Percentiles rank a stretch among this genome's conserved stretches.
These are phyloP conservation scores for Pseudotsuga menziesii DNA, from an alignment of 75 land plant species.

Conservation along the genomic window DNA sequence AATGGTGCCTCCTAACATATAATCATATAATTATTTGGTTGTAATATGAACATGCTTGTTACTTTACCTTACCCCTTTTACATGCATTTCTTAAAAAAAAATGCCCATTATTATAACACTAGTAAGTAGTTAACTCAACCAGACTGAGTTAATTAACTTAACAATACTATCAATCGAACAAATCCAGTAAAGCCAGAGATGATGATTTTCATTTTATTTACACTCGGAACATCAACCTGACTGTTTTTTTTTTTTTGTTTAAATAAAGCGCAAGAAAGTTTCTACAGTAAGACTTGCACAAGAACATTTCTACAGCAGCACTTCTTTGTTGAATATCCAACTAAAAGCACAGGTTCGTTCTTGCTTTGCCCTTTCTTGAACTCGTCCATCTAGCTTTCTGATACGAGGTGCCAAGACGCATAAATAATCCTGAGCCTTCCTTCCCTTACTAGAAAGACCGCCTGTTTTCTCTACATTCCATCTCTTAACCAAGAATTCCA, in stretches of 20 bases:
- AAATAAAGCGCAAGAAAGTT: not conserved
- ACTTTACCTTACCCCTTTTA: no score
- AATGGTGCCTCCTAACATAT: no score
- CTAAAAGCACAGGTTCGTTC: slow-evolving; percentile 16
- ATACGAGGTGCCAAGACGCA: slow-evolving; percentile 31
- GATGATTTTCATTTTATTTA: not conserved
- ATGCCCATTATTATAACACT: no score
- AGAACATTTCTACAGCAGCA: not conserved
- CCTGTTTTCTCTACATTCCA: slow-evolving; percentile 43
- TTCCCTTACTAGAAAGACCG: slow-evolving; percentile 35
- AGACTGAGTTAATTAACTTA: not conserved
- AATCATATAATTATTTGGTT: no score
- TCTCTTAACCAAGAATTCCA: slow-evolving; percentile 40
- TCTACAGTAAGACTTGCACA: no score
- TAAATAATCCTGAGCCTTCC: slow-evolving; percentile 44
- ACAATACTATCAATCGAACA: not conserved
- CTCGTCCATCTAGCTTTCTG: slow-evolving; percentile 26
- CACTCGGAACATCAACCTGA: not conserved
- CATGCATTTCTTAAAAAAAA: no score
- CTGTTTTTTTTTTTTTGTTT: no score
- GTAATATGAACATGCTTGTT: no score
- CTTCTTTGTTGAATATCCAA: slow-evolving; percentile 40
- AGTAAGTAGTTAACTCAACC: no score
- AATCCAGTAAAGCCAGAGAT: not conserved
- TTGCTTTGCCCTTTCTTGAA: slow-evolving; percentile 16